phyloP scores from a whole-genome alignment of 2,329 filamentous ascomycete genomes.

The Aspergillus transmontanensis region DNA sequence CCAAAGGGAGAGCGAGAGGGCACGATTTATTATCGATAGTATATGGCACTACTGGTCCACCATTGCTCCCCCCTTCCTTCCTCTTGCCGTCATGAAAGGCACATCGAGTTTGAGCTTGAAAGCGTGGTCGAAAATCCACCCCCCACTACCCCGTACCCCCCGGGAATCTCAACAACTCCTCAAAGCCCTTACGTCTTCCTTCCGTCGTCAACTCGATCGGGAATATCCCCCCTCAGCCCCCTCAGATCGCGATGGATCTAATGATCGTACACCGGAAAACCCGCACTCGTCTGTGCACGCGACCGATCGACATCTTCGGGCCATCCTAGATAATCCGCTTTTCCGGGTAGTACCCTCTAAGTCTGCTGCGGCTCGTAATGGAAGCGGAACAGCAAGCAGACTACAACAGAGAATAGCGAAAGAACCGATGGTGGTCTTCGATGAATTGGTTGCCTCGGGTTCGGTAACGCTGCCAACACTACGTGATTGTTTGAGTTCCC shows the following conservation, averaged over 20 bases:
- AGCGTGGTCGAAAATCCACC: slow-evolving; percentile 57
- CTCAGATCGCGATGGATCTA: slow-evolving; percentile 4
- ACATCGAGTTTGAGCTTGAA: slow-evolving; percentile 51
- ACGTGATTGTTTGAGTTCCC: slow-evolving; percentile 34
- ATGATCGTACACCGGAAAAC: slow-evolving; percentile 15
- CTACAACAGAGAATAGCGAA: slow-evolving; percentile 26
- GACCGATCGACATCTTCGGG: slow-evolving; percentile 41
- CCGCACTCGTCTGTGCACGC: slow-evolving; percentile 34
- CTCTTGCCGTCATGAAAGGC: slow-evolving; percentile 51
- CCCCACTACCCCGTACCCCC: slow-evolving; percentile 54
- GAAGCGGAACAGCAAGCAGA: slow-evolving; percentile 13
- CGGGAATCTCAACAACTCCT: slow-evolving; percentile 63
- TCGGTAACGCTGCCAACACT: slow-evolving; percentile 30
- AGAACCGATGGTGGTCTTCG: slow-evolving; percentile 39
- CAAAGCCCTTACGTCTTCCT: slow-evolving; percentile 63
- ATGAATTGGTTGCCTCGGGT: slow-evolving; percentile 43
- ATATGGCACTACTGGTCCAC: not conserved
- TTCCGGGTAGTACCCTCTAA: slow-evolving; percentile 42
- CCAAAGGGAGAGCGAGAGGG: too few species aligned
- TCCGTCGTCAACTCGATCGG: slow-evolving; percentile 63
- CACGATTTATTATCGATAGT: slow-evolving; percentile 2
- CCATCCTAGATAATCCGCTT: slow-evolving; percentile 45
- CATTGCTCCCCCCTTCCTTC: not conserved
- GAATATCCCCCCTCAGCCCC: slow-evolving; percentile 51
- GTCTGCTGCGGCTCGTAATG: slow-evolving; percentile 15